Evolutionary conservation across 2,329 filamentous ascomycete species (phyloP).

Genomic region (Escovopsis sp.): DNA sequence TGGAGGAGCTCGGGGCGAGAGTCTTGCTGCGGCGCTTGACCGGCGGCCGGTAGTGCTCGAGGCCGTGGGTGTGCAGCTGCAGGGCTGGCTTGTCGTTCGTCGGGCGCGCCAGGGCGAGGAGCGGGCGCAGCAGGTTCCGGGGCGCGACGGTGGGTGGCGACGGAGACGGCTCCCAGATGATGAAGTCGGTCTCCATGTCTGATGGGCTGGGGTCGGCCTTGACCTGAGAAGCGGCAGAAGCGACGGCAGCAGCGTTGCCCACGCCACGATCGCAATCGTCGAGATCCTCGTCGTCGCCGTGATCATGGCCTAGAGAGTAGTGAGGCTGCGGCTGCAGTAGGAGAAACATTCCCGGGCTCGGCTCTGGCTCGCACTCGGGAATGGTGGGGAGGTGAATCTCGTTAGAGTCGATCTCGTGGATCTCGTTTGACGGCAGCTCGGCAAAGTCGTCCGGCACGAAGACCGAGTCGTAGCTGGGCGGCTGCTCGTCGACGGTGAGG

Average conservation of each 20-base stretch:
- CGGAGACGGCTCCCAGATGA: slow-evolving; percentile 13
- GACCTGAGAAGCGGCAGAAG: too few relatives aligned
- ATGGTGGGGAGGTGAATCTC: slow-evolving; percentile 22
- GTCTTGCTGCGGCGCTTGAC: slow-evolving; percentile 23
- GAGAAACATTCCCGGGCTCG: slow-evolving; percentile 5
- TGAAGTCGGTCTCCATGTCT: slow-evolving; percentile 13
- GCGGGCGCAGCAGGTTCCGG: slow-evolving; percentile 10
- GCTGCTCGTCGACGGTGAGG: slow-evolving; percentile 21
- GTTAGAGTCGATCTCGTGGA: slow-evolving; percentile 36
- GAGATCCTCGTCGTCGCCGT: too few relatives aligned
- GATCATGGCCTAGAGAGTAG: slow-evolving; percentile 6
- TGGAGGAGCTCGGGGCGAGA: slow-evolving; percentile 31
- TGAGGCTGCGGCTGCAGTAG: slow-evolving; percentile 11
- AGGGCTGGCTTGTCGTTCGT: slow-evolving; percentile 22
- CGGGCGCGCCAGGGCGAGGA: slow-evolving; percentile 5
- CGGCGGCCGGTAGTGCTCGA: slow-evolving; percentile 17
- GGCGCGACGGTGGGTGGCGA: slow-evolving; percentile 12
- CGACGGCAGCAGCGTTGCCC: too few relatives aligned
- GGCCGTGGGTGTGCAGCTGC: slow-evolving; percentile 22
- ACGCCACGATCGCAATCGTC: too few relatives aligned
- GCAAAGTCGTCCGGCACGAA: slow-evolving; percentile 18
- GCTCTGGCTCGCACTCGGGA: slow-evolving; percentile 13
- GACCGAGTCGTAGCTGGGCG: slow-evolving; percentile 31
- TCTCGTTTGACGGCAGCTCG: slow-evolving; percentile 34
- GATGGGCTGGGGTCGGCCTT: slow-evolving; percentile 5